These are phyloP conservation scores for Backusella circina DNA, from an alignment of 192 early-diverging fungal species.

Conservation along the genomic window DNA sequence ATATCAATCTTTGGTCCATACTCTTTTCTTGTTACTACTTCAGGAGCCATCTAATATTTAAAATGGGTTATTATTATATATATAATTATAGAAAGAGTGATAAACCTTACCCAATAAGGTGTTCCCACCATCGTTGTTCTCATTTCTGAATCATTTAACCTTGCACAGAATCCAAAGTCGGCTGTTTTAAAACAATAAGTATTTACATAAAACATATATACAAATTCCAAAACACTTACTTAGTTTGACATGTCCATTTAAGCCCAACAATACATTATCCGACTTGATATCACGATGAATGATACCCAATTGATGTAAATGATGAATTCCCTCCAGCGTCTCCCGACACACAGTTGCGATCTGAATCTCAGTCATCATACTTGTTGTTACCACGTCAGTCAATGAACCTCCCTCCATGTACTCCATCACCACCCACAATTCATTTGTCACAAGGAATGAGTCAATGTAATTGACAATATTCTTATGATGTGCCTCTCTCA, in stretches of 20 bases:
- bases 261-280: slow-evolving; percentile 75
- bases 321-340: slow-evolving; percentile 70
- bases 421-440: slow-evolving; percentile 92
- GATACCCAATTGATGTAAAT: slow-evolving; percentile 73
- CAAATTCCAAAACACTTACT: slow-evolving; percentile 35
- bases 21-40: slow-evolving; percentile 90
- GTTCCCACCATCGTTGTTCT: slow-evolving; percentile 87
- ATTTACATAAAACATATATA: neutral
- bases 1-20: slow-evolving; percentile 95
- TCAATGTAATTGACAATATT: slow-evolving; percentile 93
- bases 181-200: slow-evolving; percentile 38
- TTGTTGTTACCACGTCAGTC: slow-evolving; percentile 79
- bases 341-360: slow-evolving; percentile 83
- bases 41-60: slow-evolving; percentile 89
- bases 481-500: slow-evolving; percentile 77
- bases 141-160: slow-evolving; percentile 63
- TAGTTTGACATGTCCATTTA: slow-evolving; percentile 72
- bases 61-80: neutral
- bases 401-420: slow-evolving; percentile 90
- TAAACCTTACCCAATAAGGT: slow-evolving; percentile 76
- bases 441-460: slow-evolving; percentile 72
- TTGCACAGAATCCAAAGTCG: slow-evolving; percentile 88
- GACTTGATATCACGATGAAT: slow-evolving; percentile 89
- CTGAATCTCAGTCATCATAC: slow-evolving; percentile 81
- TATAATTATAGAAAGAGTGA: neutral